phyloP scores from a whole-genome alignment of 2,329 filamentous ascomycete genomes.

The Cercospora nicotianae region DNA sequence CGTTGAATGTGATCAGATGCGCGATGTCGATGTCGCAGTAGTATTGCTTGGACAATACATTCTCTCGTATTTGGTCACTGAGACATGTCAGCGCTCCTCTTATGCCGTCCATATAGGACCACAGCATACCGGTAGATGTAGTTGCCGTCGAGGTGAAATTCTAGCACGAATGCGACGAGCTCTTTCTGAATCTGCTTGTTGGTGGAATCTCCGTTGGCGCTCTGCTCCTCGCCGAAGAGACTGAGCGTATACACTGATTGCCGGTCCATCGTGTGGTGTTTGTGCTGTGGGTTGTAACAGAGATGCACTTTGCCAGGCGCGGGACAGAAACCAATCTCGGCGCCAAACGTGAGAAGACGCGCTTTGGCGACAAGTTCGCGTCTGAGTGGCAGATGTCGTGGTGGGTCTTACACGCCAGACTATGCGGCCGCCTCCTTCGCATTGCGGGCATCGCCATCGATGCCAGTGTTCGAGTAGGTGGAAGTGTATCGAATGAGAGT shows the following conservation, averaged over 20 bases:
- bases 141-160: slow-evolving; percentile 89
- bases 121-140: slow-evolving; percentile 81
- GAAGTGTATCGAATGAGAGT: too few relatives aligned
- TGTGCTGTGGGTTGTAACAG: slow-evolving; percentile 7
- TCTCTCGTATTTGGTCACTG: slow-evolving; percentile 93
- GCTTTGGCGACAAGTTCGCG: slow-evolving; percentile 7
- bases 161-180: slow-evolving; percentile 86
- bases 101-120: neutral
- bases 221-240: slow-evolving; percentile 60
- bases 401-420: neutral
- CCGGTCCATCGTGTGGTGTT: slow-evolving; percentile 67
- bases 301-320: slow-evolving; percentile 2
- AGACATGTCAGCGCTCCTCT: slow-evolving; percentile 34
- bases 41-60: slow-evolving; percentile 89
- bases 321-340: neutral
- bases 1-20: slow-evolving; percentile 93
- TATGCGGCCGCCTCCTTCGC: too few relatives aligned
- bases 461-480: too few relatives aligned
- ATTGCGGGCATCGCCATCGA: too few relatives aligned
- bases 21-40: slow-evolving; percentile 96
- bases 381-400: slow-evolving; percentile 6
- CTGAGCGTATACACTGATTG: slow-evolving; percentile 84
- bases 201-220: slow-evolving; percentile 39
- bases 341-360: slow-evolving; percentile 9
- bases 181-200: slow-evolving; percentile 66